Evolutionary conservation across 2,329 filamentous ascomycete species (phyloP).

Genomic region (Cercospora sp.): DNA sequence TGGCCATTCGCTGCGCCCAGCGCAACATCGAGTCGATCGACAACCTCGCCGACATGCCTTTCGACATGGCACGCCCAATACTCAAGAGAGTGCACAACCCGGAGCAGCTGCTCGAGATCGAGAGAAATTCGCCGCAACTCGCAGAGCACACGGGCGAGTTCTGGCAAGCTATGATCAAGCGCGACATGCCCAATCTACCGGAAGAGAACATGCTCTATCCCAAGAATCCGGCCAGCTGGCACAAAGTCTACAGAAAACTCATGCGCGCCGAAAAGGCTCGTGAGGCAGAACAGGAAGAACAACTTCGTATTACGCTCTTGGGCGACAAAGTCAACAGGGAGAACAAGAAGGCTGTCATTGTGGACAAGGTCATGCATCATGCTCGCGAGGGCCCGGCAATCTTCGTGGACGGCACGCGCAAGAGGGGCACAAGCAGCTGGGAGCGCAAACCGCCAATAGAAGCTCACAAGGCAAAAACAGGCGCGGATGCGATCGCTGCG

Average conservation of each 20-base stretch:
- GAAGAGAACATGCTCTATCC: conserved; percentile 62
- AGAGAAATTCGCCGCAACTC: conserved; percentile 75
- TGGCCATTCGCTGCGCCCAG: conserved; percentile 45
- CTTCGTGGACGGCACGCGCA: conserved; percentile 25
- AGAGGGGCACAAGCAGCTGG: conserved; percentile 10
- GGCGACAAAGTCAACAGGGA: conserved; percentile 59
- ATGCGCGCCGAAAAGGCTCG: conserved; percentile 44
- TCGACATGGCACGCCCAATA: conserved; percentile 64
- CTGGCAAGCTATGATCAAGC: conserved; percentile 77
- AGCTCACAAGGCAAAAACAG: conserved; percentile 18
- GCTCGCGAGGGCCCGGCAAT: conserved; percentile 19
- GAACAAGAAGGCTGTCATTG: conserved; percentile 49
- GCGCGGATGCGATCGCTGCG: conserved; percentile 26
- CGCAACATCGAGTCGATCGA: conserved; percentile 53
- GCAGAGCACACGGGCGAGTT: conserved; percentile 67
- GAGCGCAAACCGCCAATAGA: conserved; percentile 3
- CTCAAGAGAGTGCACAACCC: conserved; percentile 71
- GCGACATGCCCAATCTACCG: conserved; percentile 67
- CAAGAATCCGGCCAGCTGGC: conserved; percentile 69
- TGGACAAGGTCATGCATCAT: conserved; percentile 27
- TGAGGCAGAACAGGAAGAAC: conserved; percentile 36
- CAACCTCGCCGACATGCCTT: conserved; percentile 71
- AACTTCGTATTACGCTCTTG: conserved; percentile 57
- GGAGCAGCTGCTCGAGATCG: conserved; percentile 69
- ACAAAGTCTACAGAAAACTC: conserved; percentile 66